Evolutionary conservation across 805 yeast genomes (phyloP).

Genomic region (Ogataea haglerorum): DNA sequence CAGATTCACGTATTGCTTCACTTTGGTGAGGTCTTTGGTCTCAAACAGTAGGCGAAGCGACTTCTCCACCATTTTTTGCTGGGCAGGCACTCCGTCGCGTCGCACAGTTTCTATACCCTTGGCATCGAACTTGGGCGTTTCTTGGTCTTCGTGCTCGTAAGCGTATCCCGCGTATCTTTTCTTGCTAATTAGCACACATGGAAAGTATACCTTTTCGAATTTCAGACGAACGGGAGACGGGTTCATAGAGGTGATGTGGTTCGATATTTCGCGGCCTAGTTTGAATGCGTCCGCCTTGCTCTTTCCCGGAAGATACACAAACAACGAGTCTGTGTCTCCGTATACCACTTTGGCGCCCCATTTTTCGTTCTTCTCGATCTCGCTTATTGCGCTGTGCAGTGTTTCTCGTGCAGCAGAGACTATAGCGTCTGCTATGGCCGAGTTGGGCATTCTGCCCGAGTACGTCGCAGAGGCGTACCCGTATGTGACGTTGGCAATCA

Average conservation of each 20-base stretch:
- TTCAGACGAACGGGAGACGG: conserved; percentile 83
- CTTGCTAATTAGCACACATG: conserved; percentile 76
- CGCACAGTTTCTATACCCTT: conserved; percentile 95
- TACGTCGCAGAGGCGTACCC: conserved; percentile 94
- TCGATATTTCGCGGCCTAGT: conserved; percentile 70
- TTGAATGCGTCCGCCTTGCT: conserved; percentile 72
- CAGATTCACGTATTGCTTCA: conserved; percentile 58
- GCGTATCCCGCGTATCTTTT: conserved; percentile 89
- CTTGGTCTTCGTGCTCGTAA: conserved; percentile 57
- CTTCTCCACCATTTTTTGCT: conserved; percentile 75
- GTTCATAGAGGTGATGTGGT: conserved; percentile 54
- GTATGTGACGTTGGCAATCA: conserved; percentile 93
- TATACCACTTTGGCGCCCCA: conserved; percentile 94
- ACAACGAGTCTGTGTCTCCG: conserved; percentile 94
- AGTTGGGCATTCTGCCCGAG: conserved; percentile 96
- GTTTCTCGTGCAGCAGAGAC: conserved; percentile 90
- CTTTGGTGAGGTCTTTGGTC: conserved; percentile 63
- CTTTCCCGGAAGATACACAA: conserved; percentile 86
- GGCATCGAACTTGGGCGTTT: conserved; percentile 76
- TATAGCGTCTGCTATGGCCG: conserved; percentile 92
- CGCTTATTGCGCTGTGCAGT: conserved; percentile 61
- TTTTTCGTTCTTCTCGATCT: conserved; percentile 53
- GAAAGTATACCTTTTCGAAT: conserved; percentile 91
- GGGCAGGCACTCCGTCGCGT: conserved; percentile 93
- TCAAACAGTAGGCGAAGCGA: conserved; percentile 67